A percentile compares a stretch with the other conserved stretches of the same genome.
phyloP scores from a whole-genome alignment of 116 monocot species.

The Posidonia oceanica region DNA sequence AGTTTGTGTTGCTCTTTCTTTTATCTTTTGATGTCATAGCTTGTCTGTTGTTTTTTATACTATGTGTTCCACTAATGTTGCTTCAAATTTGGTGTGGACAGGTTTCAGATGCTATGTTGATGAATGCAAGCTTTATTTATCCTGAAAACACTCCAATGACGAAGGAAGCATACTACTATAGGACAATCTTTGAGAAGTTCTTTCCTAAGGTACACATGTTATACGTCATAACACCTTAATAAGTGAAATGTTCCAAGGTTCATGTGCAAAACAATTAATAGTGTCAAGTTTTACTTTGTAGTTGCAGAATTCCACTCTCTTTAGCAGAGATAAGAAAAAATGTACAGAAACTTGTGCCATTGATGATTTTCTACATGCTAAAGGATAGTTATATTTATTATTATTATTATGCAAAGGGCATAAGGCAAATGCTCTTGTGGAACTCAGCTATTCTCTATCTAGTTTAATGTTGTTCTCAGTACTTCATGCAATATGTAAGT shows the following conservation, averaged over 20 bases:
- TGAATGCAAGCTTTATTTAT: constrained; percentile 79
- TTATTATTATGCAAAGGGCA: no score
- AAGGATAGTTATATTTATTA: no score
- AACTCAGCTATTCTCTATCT: no score
- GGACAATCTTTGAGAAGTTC: constrained; percentile 80
- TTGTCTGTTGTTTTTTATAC: not conserved
- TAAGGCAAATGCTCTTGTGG: no score
- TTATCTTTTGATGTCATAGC: not conserved
- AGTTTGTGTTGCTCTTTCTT: not conserved
- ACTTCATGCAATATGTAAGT: no score
- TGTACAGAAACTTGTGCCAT: no score
- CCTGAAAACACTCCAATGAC: constrained; percentile 86
- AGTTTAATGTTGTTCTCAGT: no score
- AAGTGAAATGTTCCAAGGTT: not conserved
- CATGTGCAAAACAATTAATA: no score
- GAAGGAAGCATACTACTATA: constrained; percentile 86
- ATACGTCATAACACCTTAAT: not conserved
- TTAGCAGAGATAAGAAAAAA: no score
- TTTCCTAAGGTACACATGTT: constrained; percentile 70
- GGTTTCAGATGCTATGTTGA: constrained; percentile 85
- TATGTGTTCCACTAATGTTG: not conserved
- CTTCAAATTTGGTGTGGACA: constrained; percentile 10
- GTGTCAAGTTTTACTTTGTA: no score
- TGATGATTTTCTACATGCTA: no score
- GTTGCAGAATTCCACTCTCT: no score